Evolutionary conservation across 2,329 filamentous ascomycete genomes (phyloP), one percentile per base, ranked within the genome.

Genomic region (Tricladium varicosporioides): DNA sequence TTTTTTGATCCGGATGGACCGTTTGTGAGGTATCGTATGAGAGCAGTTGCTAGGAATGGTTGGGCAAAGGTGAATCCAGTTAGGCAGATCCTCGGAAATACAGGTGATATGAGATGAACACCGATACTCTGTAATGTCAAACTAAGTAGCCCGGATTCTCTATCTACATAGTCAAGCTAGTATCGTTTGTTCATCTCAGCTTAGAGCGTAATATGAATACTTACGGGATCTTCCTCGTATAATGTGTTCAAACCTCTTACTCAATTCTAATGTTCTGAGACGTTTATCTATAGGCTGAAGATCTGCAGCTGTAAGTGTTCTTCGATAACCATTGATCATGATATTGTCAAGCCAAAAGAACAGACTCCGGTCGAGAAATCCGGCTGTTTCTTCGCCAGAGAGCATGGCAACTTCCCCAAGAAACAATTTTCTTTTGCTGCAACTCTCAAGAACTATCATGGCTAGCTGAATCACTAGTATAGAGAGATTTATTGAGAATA

Each of bases 271-370:
- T 9, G 51, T 47, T 13, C 44, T 10, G 7, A 60, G 44, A 8
- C 27, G 46, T 16, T 59, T 49, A 48, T 60, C 56, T 16, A 58
- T 33, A 5, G 53, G 48, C 14, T 51, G 53, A 2, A 73, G 62
- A 51, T 67, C 62, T 0, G 70, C 63, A 7, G 67, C 54, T 1
- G 56, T 58, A 4, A 73, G 50, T 13, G 70, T 53, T 10, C 60
- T 66, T 7, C 54, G 56, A 48, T 63, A 70, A 1, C 71, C 71
- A n/a, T 43, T 22, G 9, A 61, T 19, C 51, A 73, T 70, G 5
- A 73, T 47, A 11, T 53, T 52, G 44, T 71, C 71, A 5, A 73
- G 58, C 71, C 71, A 73, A 58, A 59, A 68, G 54, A 71, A 69
- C 15, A 72, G 57, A 10, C 66, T 63, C 16, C 68, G 63, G 22